Conservation (phyloP, 345 rosid genomes). For the Erodium maritimum region DNA sequence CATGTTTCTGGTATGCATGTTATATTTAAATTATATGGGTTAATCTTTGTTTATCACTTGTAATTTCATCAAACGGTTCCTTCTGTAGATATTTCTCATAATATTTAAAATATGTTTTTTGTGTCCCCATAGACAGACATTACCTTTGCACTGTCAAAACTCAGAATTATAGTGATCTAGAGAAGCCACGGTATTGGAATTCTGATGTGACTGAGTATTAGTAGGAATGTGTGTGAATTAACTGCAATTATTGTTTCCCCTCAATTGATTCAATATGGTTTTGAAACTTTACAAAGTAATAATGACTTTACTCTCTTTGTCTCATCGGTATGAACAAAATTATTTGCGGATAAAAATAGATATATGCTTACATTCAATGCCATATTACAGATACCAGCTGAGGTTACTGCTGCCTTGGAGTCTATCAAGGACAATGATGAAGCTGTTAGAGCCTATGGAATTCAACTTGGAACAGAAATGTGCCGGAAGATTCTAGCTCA, state of each 20-base stretch:
- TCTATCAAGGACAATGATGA: conserved; percentile 96
- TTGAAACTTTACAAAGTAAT: background rate
- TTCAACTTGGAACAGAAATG: conserved; percentile 96
- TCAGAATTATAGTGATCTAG: background rate
- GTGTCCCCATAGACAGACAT: no score
- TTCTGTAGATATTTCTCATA: no score
- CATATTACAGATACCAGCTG: conserved; percentile 59
- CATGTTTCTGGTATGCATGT: no score
- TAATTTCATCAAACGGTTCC: no score
- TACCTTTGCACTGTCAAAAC: no score
- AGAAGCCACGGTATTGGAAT: background rate
- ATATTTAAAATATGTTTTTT: no score
- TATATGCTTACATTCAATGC: conserved; percentile 7
- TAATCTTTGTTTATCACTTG: no score
- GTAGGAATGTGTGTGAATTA: background rate
- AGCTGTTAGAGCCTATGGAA: conserved; percentile 84
- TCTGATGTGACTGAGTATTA: background rate
- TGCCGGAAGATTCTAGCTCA: conserved; percentile 85
- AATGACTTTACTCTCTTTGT: background rate
- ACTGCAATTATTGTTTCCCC: background rate
- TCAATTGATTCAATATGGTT: no score
- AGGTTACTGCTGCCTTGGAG: conserved; percentile 77
- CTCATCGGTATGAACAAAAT: background rate
- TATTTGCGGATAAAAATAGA: conserved; percentile 1
- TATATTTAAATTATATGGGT: no score